A percentile compares a stretch with the other conserved stretches of the same genome.
Evolutionary conservation across 2,329 filamentous ascomycete genomes (phyloP).

Genomic region (Sporothrix luriei): DNA sequence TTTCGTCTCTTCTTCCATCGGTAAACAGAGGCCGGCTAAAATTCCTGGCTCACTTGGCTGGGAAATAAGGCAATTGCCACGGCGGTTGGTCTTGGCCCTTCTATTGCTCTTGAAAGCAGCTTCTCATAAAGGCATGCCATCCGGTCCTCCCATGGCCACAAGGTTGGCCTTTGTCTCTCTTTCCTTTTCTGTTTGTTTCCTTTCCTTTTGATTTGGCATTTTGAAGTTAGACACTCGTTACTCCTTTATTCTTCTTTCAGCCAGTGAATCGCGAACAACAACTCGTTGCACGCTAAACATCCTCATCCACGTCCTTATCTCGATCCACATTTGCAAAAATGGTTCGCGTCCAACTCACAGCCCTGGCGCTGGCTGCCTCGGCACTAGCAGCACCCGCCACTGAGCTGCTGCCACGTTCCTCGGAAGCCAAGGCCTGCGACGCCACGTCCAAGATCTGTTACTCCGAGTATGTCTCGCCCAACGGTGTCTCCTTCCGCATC

Average conservation of each 20-base stretch:
- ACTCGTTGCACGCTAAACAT: no score
- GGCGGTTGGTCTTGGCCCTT: not conserved
- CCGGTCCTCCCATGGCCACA: not conserved
- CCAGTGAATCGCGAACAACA: not conserved
- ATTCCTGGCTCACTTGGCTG: not conserved
- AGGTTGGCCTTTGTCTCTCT: not conserved
- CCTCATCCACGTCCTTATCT: no score
- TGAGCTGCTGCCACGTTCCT: conserved; percentile 31
- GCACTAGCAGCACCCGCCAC: conserved; percentile 30
- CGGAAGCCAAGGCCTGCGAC: conserved; percentile 40
- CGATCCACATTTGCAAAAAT: conserved; percentile 31
- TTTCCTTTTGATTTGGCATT: not conserved
- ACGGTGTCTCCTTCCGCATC: conserved; percentile 39
- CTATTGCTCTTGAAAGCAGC: not conserved
- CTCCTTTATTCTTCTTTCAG: not conserved
- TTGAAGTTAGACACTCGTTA: not conserved
- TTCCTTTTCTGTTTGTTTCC: not conserved
- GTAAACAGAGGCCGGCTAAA: conserved; percentile 11
- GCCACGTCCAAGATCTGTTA: conserved; percentile 40
- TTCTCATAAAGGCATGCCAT: conserved; percentile 4
- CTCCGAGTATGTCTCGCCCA: conserved; percentile 39
- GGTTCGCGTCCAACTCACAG: conserved; percentile 37
- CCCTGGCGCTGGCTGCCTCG: conserved; percentile 34
- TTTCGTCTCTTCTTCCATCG: not conserved
- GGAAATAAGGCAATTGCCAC: not conserved